Conservation (phyloP, 2,329 filamentous ascomycete species). For the Monosporascus sp. region DNA sequence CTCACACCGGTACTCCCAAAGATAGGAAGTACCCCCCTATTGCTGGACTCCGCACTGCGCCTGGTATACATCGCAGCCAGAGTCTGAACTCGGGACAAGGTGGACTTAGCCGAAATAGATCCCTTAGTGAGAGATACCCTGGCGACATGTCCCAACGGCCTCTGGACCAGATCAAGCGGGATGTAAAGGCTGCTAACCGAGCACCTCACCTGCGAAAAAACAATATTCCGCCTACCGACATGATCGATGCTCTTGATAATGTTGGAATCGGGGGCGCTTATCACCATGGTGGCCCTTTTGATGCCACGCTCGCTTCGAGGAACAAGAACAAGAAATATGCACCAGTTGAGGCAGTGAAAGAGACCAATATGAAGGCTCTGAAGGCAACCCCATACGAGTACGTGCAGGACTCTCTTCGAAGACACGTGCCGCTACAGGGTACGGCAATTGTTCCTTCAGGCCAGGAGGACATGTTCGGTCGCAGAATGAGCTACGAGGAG, state of each 20-base stretch:
- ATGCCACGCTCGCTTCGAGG: slow-evolving; percentile 69
- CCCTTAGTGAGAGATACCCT: slow-evolving; percentile 54
- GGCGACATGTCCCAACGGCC: slow-evolving; percentile 62
- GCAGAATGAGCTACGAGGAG: slow-evolving; percentile 72
- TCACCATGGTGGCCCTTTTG: slow-evolving; percentile 88
- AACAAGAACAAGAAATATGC: slow-evolving; percentile 60
- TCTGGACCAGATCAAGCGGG: slow-evolving; percentile 59
- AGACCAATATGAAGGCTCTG: slow-evolving; percentile 70
- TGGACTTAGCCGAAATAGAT: slow-evolving; percentile 20
- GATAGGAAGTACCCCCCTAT: too few relatives aligned
- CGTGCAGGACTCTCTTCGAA: slow-evolving; percentile 65
- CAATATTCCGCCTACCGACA: slow-evolving; percentile 63
- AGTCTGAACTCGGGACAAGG: background rate
- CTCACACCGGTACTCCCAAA: too few relatives aligned
- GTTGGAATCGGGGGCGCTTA: slow-evolving; percentile 58
- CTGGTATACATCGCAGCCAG: too few relatives aligned
- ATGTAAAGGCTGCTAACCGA: slow-evolving; percentile 60
- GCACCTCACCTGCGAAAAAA: slow-evolving; percentile 61
- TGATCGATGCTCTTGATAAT: slow-evolving; percentile 74
- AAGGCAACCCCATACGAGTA: slow-evolving; percentile 76
- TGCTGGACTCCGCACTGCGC: too few relatives aligned
- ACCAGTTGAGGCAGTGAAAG: slow-evolving; percentile 70
- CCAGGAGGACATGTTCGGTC: slow-evolving; percentile 59
- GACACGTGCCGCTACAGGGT: slow-evolving; percentile 76
- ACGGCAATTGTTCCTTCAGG: slow-evolving; percentile 73